Evolutionary conservation across 1,284 basidiomycete species (phyloP), one percentile per base, ranked within the genome.

Genomic region (Xerocomus minutiporus): DNA sequence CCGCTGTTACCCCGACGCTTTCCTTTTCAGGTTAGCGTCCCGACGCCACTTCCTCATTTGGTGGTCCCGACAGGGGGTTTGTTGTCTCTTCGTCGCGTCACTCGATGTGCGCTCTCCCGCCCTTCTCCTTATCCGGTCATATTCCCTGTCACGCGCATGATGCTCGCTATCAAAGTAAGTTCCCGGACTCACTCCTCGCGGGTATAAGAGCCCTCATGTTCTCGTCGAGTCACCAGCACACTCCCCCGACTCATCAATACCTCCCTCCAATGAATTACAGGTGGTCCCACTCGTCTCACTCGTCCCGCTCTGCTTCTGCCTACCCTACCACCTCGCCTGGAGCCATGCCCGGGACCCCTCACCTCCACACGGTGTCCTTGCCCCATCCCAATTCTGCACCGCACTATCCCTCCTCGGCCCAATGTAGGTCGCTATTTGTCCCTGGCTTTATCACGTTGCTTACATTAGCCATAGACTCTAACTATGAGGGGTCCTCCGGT

Each of bases 321-420:
- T 54, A 59, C 38, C 57, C 63, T 17, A 50, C 57, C 8, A 15
- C 48, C 6, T 55, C 63, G 1, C 58, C 65, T 4, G 63, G 55
- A 5, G 57, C 60, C n/a, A 65, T 55, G 46, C 65, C 66, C 1
- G 11, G 53, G 32, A 53, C 66, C 4, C 66, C 68, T 1, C 66
- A 64, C 34, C 44, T 67, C 34, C 57, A 50, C 20, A 58, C 66
- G 1, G 67, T 67, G 5, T 60, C 69, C 15, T 29, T 67, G 17
- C 66, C 66, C 12, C 68, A 71, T 43, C 66, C 66, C 9, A 71
- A 69, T 39, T 58, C 68, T 9, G 44, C 59, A 20, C 50, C 55
- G 1, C 23, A 15, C 11, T 31, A 67, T 35, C 31, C 53, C 6
- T 54, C 65, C 2, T 41, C 54, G 11, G 54, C 63, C 3, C 48